These are phyloP conservation scores for Puccinia coronata DNA, from an alignment of 1,284 basidiomycete genomes.

Conservation along the genomic window DNA sequence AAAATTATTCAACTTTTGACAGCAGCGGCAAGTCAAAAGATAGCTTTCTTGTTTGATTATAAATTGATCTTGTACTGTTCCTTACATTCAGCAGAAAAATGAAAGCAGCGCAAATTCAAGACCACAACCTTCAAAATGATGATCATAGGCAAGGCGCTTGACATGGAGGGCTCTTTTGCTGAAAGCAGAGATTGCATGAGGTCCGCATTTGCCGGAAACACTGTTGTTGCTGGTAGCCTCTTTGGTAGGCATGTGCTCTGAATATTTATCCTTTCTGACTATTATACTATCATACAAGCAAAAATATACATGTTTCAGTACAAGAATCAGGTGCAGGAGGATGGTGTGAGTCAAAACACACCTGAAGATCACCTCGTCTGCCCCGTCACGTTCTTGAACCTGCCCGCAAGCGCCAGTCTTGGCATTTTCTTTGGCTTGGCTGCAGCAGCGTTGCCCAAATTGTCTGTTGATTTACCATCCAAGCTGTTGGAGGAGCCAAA, in stretches of 20 bases:
- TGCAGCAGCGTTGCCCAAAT: not conserved
- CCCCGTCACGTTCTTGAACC: not conserved
- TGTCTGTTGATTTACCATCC: not conserved
- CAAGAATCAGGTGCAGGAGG: not conserved
- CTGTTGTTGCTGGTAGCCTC: not conserved
- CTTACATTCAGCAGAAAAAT: no score
- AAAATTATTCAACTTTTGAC: no score
- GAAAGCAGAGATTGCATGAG: not conserved
- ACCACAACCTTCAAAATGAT: no score
- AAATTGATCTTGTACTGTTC: no score
- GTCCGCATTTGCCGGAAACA: not conserved
- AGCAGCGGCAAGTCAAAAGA: no score
- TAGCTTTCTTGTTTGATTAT: no score
- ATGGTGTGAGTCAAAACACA: not conserved
- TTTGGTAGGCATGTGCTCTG: not conserved
- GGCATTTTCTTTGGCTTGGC: conserved; percentile 14
- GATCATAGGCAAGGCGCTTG: no score
- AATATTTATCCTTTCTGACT: conserved; percentile 31
- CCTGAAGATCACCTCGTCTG: not conserved
- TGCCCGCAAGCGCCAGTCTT: not conserved
- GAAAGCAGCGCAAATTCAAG: no score
- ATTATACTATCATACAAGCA: not conserved
- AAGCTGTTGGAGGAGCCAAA: not conserved
- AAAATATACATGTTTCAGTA: not conserved
- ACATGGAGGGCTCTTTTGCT: no score